Percentiles rank a stretch among this genome's conserved stretches.
Conservation (phyloP, 2,329 filamentous ascomycete genomes). For the Epicoccum nigrum region DNA sequence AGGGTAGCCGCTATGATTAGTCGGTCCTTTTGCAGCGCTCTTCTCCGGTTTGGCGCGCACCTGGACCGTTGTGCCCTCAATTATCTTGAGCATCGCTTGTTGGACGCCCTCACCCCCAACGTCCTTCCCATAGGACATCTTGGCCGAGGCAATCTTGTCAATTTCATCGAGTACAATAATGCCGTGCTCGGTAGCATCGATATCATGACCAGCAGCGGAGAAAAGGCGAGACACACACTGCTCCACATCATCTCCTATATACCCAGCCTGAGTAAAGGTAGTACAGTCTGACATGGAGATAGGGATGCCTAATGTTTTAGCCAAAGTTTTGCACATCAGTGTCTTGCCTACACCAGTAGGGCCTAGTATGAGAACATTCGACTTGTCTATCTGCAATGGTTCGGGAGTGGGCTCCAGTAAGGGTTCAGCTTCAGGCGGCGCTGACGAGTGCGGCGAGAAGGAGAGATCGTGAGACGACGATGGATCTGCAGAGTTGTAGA, state of each 20-base stretch:
- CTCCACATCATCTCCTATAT: slow-evolving; percentile 98
- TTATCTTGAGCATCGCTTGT: slow-evolving; percentile 91
- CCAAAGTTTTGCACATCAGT: slow-evolving; percentile 89
- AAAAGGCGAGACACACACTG: slow-evolving; percentile 89
- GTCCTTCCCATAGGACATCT: slow-evolving; percentile 87
- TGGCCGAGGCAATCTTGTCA: slow-evolving; percentile 92
- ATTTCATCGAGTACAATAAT: slow-evolving; percentile 97
- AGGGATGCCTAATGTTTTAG: slow-evolving; percentile 90
- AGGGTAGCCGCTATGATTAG: slow-evolving; percentile 20
- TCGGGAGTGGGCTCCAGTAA: slow-evolving; percentile 58
- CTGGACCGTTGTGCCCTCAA: slow-evolving; percentile 93
- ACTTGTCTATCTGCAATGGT: slow-evolving; percentile 86
- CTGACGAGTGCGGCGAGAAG: slow-evolving; percentile 23
- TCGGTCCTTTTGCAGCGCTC: slow-evolving; percentile 47
- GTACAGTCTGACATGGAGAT: slow-evolving; percentile 97
- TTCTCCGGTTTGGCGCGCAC: slow-evolving; percentile 84
- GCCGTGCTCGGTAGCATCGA: slow-evolving; percentile 82
- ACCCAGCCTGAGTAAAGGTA: slow-evolving; percentile 93
- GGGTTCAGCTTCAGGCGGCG: slow-evolving; percentile 44
- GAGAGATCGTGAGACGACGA: slow-evolving; percentile 22
- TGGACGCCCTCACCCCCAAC: slow-evolving; percentile 97
- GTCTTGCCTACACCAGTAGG: slow-evolving; percentile 97
- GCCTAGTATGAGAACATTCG: slow-evolving; percentile 87
- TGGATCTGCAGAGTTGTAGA: slow-evolving; percentile 24
- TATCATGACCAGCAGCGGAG: slow-evolving; percentile 87